Evolutionary conservation across 164 flowering plant species (phyloP).

Genomic region (Protea cynaroides): DNA sequence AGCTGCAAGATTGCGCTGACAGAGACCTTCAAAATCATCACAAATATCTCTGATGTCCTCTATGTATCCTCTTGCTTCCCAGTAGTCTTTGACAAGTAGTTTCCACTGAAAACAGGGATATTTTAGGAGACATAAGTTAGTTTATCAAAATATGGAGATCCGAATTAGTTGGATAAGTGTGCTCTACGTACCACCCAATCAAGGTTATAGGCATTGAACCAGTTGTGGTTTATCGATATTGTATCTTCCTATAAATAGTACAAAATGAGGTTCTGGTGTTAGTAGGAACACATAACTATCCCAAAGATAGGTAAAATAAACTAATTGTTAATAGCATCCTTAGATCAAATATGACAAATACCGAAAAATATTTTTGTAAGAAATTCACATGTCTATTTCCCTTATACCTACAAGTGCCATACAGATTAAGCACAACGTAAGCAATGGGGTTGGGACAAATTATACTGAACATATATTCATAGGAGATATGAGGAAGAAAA

Average conservation of each 20-base stretch:
- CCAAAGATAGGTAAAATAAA: neutral
- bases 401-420: too few species aligned
- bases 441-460: too few species aligned
- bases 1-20: slow-evolving; percentile 93
- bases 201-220: slow-evolving; percentile 87
- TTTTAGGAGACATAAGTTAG: neutral
- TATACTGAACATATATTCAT: too few species aligned
- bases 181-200: slow-evolving; percentile 73
- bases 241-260: slow-evolving; percentile 67
- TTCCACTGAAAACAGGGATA: slow-evolving; percentile 53
- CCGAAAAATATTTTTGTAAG: too few species aligned
- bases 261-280: neutral
- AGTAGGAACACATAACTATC: neutral
- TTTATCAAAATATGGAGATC: neutral
- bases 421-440: too few species aligned
- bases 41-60: slow-evolving; percentile 89
- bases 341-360: neutral
- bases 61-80: slow-evolving; percentile 82
- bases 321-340: neutral
- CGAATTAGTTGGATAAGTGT: slow-evolving; percentile 1
- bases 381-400: too few species aligned
- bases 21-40: slow-evolving; percentile 92
- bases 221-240: slow-evolving; percentile 89
- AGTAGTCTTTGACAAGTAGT: slow-evolving; percentile 66
- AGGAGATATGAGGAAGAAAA: too few species aligned